Conservation (phyloP, 345 rosid genomes). For the Gossypium raimondii region DNA sequence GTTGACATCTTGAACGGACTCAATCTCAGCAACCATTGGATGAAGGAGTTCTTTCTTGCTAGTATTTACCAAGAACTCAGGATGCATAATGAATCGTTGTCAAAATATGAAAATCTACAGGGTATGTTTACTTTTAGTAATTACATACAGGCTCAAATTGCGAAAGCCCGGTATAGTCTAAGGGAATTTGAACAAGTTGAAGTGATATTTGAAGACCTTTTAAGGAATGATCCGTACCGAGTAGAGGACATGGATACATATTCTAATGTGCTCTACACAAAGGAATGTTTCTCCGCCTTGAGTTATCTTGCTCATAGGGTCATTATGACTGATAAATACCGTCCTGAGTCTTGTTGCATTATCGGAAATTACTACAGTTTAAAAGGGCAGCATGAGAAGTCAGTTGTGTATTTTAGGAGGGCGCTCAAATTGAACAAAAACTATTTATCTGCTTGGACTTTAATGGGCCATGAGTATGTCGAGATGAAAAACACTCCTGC, state of each 20-base stretch:
- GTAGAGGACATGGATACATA: conserved; percentile 98
- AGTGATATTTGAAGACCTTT: conserved; percentile 81
- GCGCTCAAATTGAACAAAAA: conserved; percentile 92
- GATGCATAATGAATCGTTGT: conserved; percentile 76
- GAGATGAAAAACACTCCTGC: conserved; percentile 98
- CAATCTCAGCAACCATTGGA: conserved; percentile 79
- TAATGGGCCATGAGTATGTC: conserved; percentile 95
- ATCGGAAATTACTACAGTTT: conserved; percentile 96
- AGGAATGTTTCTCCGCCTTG: conserved; percentile 81
- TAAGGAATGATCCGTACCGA: conserved; percentile 78
- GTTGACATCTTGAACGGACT: conserved; percentile 68
- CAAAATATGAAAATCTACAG: conserved; percentile 67
- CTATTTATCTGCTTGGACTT: conserved; percentile 93
- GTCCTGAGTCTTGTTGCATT: conserved; percentile 97
- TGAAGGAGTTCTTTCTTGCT: conserved; percentile 95
- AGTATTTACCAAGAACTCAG: conserved; percentile 82
- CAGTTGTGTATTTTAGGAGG: conserved; percentile 88
- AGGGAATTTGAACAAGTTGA: conserved; percentile 97
- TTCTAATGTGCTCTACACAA: conserved; percentile 89
- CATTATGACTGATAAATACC: conserved; percentile 77
- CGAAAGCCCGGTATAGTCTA: conserved; percentile 82
- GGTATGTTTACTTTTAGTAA: conserved; percentile 76
- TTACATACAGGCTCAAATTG: conserved; percentile 89
- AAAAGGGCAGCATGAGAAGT: conserved; percentile 91
- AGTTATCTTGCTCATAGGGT: conserved; percentile 94